Evolutionary conservation across 768 basidiomycete species (phyloP).

Genomic region (Lentinula lateritia): DNA sequence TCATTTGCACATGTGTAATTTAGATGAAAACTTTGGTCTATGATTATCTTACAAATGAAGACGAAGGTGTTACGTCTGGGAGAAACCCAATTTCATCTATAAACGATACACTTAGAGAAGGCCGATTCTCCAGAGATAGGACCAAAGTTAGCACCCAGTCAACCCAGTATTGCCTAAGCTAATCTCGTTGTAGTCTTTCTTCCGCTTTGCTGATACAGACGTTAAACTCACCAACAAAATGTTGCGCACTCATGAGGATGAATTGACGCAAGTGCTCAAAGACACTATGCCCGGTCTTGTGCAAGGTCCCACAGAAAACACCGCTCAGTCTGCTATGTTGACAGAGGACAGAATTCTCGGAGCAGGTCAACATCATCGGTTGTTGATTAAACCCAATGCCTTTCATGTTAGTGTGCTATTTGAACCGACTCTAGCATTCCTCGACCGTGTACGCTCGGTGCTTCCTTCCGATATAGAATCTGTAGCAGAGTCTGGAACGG

Average conservation of each 20-base stretch:
- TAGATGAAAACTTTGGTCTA: slow-evolving; percentile 80
- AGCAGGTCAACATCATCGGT: slow-evolving; percentile 73
- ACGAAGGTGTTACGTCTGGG: slow-evolving; percentile 69
- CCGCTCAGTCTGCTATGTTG: slow-evolving; percentile 56
- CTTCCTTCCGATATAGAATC: slow-evolving; percentile 71
- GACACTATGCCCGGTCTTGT: slow-evolving; percentile 94
- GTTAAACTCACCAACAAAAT: slow-evolving; percentile 59
- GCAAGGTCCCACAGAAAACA: slow-evolving; percentile 57
- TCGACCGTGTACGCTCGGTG: slow-evolving; percentile 64
- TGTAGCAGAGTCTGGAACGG: slow-evolving; percentile 58
- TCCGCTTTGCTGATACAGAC: slow-evolving; percentile 91
- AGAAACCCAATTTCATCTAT: slow-evolving; percentile 90
- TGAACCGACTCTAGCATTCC: slow-evolving; percentile 84
- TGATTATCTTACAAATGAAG: slow-evolving; percentile 92
- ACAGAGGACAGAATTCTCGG: slow-evolving; percentile 69
- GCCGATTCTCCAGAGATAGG: slow-evolving; percentile 72
- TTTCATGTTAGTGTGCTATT: slow-evolving; percentile 96
- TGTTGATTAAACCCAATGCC: slow-evolving; percentile 84
- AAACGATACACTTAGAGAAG: slow-evolving; percentile 87
- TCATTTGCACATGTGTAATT: neutral
- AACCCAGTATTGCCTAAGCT: neutral
- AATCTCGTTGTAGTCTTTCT: slow-evolving; percentile 56
- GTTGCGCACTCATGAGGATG: slow-evolving; percentile 77
- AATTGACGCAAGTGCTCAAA: slow-evolving; percentile 74
- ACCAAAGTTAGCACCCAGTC: slow-evolving; percentile 49